Base-by-base conservation (phyloP, 2,329 filamentous ascomycete genomes). In the Gnomoniopsis sp. region DNA sequence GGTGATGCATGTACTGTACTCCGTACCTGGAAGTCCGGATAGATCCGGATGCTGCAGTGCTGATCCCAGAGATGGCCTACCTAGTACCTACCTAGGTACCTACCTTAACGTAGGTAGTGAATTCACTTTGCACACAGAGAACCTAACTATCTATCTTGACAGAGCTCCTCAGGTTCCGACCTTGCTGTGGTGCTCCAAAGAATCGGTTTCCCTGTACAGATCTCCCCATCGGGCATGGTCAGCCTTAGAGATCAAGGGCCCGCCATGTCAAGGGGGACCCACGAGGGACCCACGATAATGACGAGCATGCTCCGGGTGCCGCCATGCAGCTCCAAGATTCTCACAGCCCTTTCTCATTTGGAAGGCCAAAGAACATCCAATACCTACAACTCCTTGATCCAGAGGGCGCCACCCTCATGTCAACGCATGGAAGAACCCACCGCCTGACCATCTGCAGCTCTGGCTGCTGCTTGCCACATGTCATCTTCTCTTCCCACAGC, bases 401-500 rank as follows among this genome's bases (percentile, higher is more conserved):
- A 36, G 46, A 14, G 26, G 26, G 26, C 26, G 26, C 30, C 41
- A 26, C 11, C 49, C 23, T 23, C 49, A 8, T 10, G 22, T 49
- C 30, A n/a, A 53, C 26, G 21, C 41, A 62, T 62, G 57, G 60
- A 51, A 50, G 54, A 53, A 54, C 51, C 57, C 50, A 44, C 49
- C 43, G 22, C 47, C 38, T 61, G 43, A 56, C 30, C 17, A 49
- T 49, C 53, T 44, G 58, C 61, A 55, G 61, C 61, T 57, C 56
- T 55, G 55, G 52, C 58, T 62, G 61, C 58, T 44, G 38, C 21
- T 8, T 30, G 26, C 26, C 26, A 30, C 8, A 30, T 30, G 26
- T 8, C 4, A 30, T 30, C 26, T 49, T 33, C 44, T 26, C 22
- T 58, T 38, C 30, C 46, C 26, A 34, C 22, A 49, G 36, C 54